These are phyloP conservation scores for Phytopythium litorale DNA, from an alignment of 352 stramenopile genomes.

Conservation along the genomic window DNA sequence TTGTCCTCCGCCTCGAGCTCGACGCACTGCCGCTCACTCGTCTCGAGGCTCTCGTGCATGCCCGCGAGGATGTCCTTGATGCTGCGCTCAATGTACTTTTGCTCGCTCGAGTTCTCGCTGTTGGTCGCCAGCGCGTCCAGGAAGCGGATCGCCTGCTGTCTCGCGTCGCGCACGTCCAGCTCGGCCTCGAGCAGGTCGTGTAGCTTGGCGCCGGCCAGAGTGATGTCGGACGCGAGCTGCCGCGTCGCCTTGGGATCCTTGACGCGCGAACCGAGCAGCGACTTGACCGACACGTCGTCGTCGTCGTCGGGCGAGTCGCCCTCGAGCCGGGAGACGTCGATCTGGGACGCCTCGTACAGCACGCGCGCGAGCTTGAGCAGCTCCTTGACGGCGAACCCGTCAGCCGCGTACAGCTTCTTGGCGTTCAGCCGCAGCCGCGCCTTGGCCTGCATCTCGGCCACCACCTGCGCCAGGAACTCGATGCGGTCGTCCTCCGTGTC, in stretches of 20 bases:
- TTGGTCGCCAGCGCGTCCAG: constrained; percentile 89
- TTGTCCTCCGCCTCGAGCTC: constrained; percentile 93
- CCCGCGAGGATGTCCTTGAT: constrained; percentile 68
- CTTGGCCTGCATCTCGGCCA: constrained; percentile 82
- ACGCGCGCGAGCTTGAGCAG: constrained; percentile 93
- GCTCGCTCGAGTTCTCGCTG: constrained; percentile 79
- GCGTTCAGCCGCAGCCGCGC: constrained; percentile 92
- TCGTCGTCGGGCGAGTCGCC: constrained; percentile 60
- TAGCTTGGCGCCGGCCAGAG: constrained; percentile 89
- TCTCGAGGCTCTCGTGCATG: constrained; percentile 85
- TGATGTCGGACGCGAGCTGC: constrained; percentile 92
- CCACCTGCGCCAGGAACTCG: constrained; percentile 90
- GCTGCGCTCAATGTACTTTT: constrained; percentile 86
- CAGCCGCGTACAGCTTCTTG: constrained; percentile 95
- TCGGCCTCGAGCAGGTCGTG: constrained; percentile 92
- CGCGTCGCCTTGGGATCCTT: constrained; percentile 90
- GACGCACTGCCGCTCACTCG: constrained; percentile 84
- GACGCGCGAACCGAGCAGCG: constrained; percentile 64
- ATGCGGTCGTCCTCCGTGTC: constrained; percentile 94
- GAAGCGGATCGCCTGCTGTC: constrained; percentile 88
- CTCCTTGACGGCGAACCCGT: constrained; percentile 92
- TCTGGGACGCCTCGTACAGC: constrained; percentile 88
- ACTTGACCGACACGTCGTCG: constrained; percentile 68
- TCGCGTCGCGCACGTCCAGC: constrained; percentile 78
- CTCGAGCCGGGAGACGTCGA: constrained; percentile 54